Conservation (phyloP, 768 basidiomycete genomes). For the Plicaturopsis crispa region DNA sequence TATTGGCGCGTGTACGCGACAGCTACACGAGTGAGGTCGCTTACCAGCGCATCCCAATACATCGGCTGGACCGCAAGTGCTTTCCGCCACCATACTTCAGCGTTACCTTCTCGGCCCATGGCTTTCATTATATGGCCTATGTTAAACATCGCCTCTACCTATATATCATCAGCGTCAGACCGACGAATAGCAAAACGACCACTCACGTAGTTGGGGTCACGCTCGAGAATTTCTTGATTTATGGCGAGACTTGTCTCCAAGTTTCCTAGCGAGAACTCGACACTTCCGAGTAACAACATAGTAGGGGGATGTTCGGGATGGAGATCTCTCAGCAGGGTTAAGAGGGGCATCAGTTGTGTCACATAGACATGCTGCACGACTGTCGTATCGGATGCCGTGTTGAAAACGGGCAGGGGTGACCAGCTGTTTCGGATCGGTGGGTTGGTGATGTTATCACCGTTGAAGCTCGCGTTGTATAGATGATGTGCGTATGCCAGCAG, state of each 20-base stretch:
- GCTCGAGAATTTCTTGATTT: constrained; percentile 25
- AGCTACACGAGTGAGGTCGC: not conserved
- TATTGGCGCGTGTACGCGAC: constrained; percentile 8
- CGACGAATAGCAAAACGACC: not conserved
- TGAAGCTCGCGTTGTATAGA: constrained; percentile 18
- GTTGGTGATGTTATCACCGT: too few species aligned
- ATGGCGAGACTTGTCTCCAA: constrained; percentile 18
- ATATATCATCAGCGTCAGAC: too few species aligned
- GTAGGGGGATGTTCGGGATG: constrained; percentile 26
- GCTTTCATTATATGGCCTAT: constrained; percentile 28
- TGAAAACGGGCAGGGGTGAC: constrained; percentile 8
- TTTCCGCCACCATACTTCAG: constrained; percentile 32
- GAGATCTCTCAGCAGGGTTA: constrained; percentile 19
- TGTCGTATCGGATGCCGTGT: constrained; percentile 1
- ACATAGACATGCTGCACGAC: constrained; percentile 14
- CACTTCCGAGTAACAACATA: constrained; percentile 28
- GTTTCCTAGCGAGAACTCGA: constrained; percentile 24
- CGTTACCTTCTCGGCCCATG: constrained; percentile 22
- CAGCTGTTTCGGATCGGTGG: constrained; percentile 5
- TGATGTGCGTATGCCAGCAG: constrained; percentile 24
- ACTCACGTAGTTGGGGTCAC: constrained; percentile 17
- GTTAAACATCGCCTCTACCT: constrained; percentile 35
- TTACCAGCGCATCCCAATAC: constrained; percentile 25
- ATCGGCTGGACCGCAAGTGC: constrained; percentile 23
- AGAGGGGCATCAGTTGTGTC: constrained; percentile 22